A percentile compares a stretch with the other conserved stretches of the same genome.
phyloP scores from a whole-genome alignment of 345 rosid genomes.

The Gossypium arboreum region DNA sequence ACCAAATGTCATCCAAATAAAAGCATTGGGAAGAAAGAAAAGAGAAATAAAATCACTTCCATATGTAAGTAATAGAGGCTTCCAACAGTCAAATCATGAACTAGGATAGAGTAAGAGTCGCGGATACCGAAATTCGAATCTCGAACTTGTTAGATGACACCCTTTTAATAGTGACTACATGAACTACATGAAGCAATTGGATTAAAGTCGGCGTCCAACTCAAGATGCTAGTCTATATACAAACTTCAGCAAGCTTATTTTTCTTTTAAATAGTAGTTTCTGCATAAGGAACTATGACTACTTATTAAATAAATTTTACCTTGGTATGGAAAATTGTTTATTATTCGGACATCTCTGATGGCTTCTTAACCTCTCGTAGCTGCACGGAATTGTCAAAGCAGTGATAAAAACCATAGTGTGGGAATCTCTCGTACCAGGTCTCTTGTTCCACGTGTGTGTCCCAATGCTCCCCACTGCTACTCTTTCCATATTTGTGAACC shows the following conservation, averaged over 20 bases:
- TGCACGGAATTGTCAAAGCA: constrained; percentile 83
- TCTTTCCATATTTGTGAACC: constrained; percentile 94
- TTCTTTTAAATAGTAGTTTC: background rate
- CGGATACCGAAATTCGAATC: no score
- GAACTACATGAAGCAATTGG: background rate
- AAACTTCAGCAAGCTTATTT: background rate
- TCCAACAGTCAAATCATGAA: no score
- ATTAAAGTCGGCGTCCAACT: background rate
- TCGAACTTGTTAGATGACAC: no score
- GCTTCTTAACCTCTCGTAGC: constrained; percentile 70
- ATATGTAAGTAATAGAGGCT: background rate
- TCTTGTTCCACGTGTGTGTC: constrained; percentile 71
- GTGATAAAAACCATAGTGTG: constrained; percentile 88
- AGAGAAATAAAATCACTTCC: background rate
- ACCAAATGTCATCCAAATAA: background rate
- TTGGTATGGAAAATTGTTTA: background rate
- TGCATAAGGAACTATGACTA: background rate
- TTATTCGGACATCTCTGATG: constrained; percentile 42
- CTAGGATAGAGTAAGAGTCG: no score
- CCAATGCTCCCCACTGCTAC: constrained; percentile 96
- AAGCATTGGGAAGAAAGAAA: background rate
- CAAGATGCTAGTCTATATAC: background rate
- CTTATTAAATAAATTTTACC: background rate
- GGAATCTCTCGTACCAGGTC: constrained; percentile 95
- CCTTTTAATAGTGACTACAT: no score